phyloP scores from a whole-genome alignment of 2,329 filamentous ascomycete species.

The Ophiostoma piceae region DNA sequence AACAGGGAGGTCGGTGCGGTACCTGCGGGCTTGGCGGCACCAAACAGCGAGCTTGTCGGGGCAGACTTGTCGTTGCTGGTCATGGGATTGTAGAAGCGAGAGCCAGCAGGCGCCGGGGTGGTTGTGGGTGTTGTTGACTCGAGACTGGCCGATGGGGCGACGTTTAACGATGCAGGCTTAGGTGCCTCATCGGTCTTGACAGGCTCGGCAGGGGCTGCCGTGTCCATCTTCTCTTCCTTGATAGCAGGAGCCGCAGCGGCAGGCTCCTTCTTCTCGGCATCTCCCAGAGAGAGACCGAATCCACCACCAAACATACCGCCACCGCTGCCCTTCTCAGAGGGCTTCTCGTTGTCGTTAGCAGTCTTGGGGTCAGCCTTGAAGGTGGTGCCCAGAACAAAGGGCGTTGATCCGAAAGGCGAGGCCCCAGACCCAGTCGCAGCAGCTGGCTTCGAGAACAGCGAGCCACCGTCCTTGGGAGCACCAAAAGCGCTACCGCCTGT shows the following conservation, averaged over 20 bases:
- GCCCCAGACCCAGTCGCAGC: constrained; percentile 24
- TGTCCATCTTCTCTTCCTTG: constrained; percentile 53
- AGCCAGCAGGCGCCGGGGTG: constrained; percentile 28
- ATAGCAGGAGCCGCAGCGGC: constrained; percentile 25
- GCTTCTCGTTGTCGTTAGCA: constrained; percentile 54
- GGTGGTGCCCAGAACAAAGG: constrained; percentile 63
- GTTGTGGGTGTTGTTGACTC: constrained; percentile 30
- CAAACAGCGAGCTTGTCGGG: constrained; percentile 22
- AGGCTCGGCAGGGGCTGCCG: constrained; percentile 26
- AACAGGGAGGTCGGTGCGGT: constrained; percentile 9
- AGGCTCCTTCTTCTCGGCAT: constrained; percentile 17
- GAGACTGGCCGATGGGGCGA: constrained; percentile 14
- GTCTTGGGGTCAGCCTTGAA: constrained; percentile 61
- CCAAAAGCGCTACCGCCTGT: constrained; percentile 27
- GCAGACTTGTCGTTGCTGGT: constrained; percentile 16
- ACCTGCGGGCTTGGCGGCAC: constrained; percentile 14
- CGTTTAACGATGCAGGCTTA: not conserved
- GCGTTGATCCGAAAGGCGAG: constrained; percentile 44
- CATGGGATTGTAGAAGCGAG: constrained; percentile 28
- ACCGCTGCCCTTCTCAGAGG: constrained; percentile 28
- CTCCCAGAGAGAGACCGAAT: constrained; percentile 54
- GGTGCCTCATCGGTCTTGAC: not conserved
- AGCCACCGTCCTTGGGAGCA: constrained; percentile 30
- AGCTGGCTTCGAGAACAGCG: constrained; percentile 36
- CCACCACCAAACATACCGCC: constrained; percentile 52